Conservation (phyloP, 805 yeast species). For the Wickerhamiella azymoides region DNA sequence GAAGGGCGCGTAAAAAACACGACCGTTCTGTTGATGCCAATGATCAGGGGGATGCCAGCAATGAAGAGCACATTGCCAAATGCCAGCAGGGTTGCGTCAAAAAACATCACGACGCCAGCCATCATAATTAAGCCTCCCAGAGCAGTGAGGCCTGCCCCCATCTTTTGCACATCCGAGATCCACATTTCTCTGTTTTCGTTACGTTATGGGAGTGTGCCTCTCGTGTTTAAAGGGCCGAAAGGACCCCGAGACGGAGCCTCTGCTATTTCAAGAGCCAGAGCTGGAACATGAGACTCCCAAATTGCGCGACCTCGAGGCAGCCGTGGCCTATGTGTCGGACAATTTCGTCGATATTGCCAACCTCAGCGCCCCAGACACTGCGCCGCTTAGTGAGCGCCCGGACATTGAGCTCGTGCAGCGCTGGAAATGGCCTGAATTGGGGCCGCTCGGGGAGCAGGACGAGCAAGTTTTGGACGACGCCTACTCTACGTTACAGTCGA, state of each 20-base stretch:
- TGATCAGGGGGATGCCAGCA: conserved; percentile 71
- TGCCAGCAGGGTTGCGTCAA: conserved; percentile 79
- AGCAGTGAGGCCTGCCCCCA: conserved; percentile 87
- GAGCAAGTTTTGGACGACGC: conserved; percentile 2
- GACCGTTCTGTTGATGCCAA: conserved; percentile 74
- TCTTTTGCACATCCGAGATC: conserved; percentile 33
- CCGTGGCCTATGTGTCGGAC: conserved; percentile 4
- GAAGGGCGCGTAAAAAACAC: conserved; percentile 76
- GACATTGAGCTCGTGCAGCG: not conserved
- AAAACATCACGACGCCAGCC: conserved; percentile 71
- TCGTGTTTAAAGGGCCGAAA: conserved; percentile 5
- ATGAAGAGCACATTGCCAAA: conserved; percentile 73
- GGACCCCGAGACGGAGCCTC: conserved; percentile 6
- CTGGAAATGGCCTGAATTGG: conserved; percentile 10
- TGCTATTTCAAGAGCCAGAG: conserved; percentile 1
- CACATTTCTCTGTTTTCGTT: conserved; percentile 18
- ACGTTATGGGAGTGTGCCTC: conserved; percentile 4
- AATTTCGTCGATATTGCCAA: conserved; percentile 5
- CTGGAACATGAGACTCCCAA: conserved; percentile 3
- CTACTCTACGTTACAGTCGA: not conserved
- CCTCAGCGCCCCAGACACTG: conserved; percentile 2
- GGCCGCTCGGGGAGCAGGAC: conserved; percentile 6
- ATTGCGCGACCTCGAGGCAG: conserved; percentile 5
- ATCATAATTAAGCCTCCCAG: conserved; percentile 55
- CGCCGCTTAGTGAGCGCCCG: conserved; percentile 3